These are phyloP conservation scores for Aspergillus saccharolyticus DNA, from an alignment of 495 filamentous ascomycete species.

Conservation along the genomic window DNA sequence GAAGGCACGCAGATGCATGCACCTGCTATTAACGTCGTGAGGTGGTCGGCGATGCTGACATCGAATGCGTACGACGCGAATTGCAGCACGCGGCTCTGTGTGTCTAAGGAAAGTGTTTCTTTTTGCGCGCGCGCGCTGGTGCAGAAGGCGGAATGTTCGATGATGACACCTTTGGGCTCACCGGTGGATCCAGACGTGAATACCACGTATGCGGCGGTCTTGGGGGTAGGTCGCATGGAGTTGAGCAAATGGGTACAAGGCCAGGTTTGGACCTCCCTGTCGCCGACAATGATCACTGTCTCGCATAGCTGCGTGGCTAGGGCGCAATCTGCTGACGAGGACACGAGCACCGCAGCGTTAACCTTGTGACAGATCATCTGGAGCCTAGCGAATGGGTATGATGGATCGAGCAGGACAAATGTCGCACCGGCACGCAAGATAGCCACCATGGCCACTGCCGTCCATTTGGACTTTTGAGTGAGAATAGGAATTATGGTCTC, in stretches of 20 bases:
- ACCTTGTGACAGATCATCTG: not conserved
- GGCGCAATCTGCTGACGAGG: too few relatives aligned
- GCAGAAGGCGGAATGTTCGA: slow-evolving; percentile 37
- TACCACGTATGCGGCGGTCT: too few relatives aligned
- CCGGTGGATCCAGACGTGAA: slow-evolving; percentile 84
- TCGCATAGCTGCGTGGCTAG: too few relatives aligned
- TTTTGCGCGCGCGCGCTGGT: slow-evolving; percentile 40
- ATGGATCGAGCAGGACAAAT: not conserved
- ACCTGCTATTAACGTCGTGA: slow-evolving; percentile 15
- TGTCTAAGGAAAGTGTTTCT: slow-evolving; percentile 34
- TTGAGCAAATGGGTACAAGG: too few relatives aligned
- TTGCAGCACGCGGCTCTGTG: slow-evolving; percentile 8
- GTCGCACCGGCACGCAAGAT: not conserved
- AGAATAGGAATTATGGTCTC: too few relatives aligned
- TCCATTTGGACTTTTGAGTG: not conserved
- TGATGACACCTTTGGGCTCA: slow-evolving; percentile 68
- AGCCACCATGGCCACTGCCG: not conserved
- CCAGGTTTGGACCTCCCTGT: too few relatives aligned
- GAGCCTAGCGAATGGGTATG: not conserved
- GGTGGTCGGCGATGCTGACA: slow-evolving; percentile 9
- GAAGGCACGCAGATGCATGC: slow-evolving; percentile 21
- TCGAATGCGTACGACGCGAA: slow-evolving; percentile 19
- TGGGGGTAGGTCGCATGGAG: too few relatives aligned
- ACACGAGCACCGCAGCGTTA: too few relatives aligned
- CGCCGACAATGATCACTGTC: too few relatives aligned